Evolutionary conservation across 2,329 filamentous ascomycete genomes (phyloP).

Genomic region (Talaromyces sp.): DNA sequence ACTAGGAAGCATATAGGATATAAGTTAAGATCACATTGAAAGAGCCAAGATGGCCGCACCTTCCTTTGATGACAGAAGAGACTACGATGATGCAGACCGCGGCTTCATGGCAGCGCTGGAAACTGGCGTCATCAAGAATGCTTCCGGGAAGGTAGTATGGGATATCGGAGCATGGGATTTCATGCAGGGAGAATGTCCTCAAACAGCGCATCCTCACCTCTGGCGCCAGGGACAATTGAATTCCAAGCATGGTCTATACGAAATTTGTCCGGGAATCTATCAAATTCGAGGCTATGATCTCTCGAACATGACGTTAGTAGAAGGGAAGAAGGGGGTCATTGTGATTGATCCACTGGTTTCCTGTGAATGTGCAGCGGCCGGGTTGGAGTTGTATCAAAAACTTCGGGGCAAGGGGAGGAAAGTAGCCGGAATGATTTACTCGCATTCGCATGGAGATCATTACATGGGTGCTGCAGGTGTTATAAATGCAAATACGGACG

Average conservation of each 20-base stretch:
- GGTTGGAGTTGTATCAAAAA: not conserved
- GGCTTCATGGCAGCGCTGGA: not conserved
- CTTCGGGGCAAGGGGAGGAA: not conserved
- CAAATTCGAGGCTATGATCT: not conserved
- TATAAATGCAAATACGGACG: not conserved
- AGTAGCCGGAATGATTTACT: not conserved
- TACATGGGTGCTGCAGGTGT: not conserved
- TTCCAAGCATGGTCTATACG: not conserved
- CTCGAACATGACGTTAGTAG: not conserved
- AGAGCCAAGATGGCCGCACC: not conserved
- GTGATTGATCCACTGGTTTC: not conserved
- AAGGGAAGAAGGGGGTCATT: not conserved
- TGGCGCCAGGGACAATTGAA: not conserved
- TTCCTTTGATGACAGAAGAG: not conserved
- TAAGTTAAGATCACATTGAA: not conserved
- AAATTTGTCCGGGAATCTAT: not conserved
- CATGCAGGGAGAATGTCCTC: not conserved
- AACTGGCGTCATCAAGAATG: not conserved
- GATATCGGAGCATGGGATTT: not conserved
- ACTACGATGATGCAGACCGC: not conserved
- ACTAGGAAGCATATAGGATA: not conserved
- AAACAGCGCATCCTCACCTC: not conserved
- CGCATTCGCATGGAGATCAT: not conserved
- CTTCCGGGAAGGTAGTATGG: not conserved
- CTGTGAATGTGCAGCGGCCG: not conserved